Base-by-base conservation (phyloP, 192 early-diverging fungal genomes). In the Jimgerdemannia flammicorona region DNA sequence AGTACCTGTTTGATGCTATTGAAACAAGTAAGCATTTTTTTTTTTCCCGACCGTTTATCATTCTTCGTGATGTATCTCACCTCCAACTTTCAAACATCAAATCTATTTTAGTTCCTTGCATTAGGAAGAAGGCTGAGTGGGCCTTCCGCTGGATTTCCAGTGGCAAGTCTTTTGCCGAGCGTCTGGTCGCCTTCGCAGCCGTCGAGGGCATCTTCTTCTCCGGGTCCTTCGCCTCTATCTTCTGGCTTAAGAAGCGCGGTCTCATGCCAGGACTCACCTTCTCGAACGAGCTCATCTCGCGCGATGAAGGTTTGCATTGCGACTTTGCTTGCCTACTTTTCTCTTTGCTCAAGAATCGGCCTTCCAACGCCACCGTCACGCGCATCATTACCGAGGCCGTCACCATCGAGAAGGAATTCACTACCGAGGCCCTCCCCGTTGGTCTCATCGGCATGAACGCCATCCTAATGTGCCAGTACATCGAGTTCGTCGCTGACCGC, bases 191-290 rank as follows among this genome's bases (percentile, higher is more conserved):
- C 69, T 99, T 99, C 88, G 96, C 96, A 66, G 96, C 94, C 20
- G 96, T 90, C 29, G 29, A 29, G 29, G 29, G 29, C 29, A 29
- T 29, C 29, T 29, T 29, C 29, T 29, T 29, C 29, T 29, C 29
- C 29, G 29, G 29, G 29, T 29, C 29, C 29, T 29, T 29, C 29
- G 29, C 29, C 29, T 29, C 97, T 40, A 99, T 99, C 87, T 99
- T 99, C 79, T 99, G 96, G 96, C 93, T 99, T 81, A 99, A 98
- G 93, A 99, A 99, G 89, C 93, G 96, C 77, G 97, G 96, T 19
- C 82, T 98, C 73, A 97, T 98, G 96, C 95, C 96, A 44, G 97
- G 97, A 29, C 88, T 99, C 75, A 96, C 97, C 63, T 98, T 99
- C 87, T 94, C 93, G 74, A 99, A 99, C 86, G 96, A 99, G 84